Evolutionary conservation across 441 rosid species (phyloP).

Genomic region (Erodium trifolium): DNA sequence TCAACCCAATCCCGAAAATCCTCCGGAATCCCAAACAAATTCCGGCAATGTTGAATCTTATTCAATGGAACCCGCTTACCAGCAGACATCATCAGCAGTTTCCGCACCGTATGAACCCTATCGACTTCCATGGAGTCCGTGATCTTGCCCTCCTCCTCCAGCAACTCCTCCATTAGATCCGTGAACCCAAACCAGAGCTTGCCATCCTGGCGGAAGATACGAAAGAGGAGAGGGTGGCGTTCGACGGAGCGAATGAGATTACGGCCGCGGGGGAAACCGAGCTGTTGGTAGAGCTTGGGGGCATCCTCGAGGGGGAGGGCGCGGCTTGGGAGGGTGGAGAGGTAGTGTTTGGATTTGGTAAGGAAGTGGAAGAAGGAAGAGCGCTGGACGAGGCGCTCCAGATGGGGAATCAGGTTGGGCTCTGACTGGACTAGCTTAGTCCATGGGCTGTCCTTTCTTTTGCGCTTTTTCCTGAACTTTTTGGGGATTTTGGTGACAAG

Average conservation of each 20-base stretch:
- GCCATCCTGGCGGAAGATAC: slow-evolving; percentile 55
- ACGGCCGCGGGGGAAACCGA: slow-evolving; percentile 90
- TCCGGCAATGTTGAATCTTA: slow-evolving; percentile 59
- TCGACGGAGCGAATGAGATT: slow-evolving; percentile 46
- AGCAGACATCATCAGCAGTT: slow-evolving; percentile 67
- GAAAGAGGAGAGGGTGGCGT: slow-evolving; percentile 55
- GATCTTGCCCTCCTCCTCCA: slow-evolving; percentile 45
- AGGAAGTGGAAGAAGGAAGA: slow-evolving; percentile 61
- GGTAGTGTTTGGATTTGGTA: slow-evolving; percentile 46
- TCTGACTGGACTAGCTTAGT: slow-evolving; percentile 49
- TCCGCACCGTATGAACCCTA: slow-evolving; percentile 48
- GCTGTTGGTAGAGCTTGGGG: slow-evolving; percentile 70
- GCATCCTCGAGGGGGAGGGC: slow-evolving; percentile 69
- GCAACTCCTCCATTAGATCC: slow-evolving; percentile 48
- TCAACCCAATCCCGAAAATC: slow-evolving; percentile 65
- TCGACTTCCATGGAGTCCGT: slow-evolving; percentile 55
- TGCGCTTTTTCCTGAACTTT: slow-evolving; percentile 40
- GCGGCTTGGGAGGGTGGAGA: slow-evolving; percentile 50
- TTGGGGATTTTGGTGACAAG: slow-evolving; percentile 71
- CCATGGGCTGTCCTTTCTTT: slow-evolving; percentile 42
- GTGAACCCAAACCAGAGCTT: slow-evolving; percentile 76
- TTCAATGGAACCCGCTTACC: slow-evolving; percentile 54
- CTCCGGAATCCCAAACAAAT: slow-evolving; percentile 70
- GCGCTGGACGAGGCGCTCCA: slow-evolving; percentile 52
- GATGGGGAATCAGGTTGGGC: slow-evolving; percentile 34